Base-by-base conservation (phyloP, 306 rosid genomes). In the Urtica urens region DNA sequence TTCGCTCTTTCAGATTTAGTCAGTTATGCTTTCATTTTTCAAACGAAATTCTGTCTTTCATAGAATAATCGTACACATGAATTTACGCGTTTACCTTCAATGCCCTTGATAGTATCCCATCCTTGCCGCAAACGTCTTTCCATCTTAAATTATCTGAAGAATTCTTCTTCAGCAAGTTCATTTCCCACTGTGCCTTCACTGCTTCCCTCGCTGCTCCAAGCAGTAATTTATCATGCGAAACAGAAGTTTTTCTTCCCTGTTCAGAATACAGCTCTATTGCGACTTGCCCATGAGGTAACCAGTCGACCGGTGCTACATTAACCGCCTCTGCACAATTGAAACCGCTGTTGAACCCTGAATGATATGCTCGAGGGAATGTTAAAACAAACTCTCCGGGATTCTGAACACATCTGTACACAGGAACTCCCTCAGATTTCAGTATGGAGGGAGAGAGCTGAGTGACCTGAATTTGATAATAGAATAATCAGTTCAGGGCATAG, bases 301-400 rank as follows among this genome's bases (percentile, higher is more conserved):
- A 92, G 67, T 92, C 99, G 62, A 85, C 94, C 52, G 96, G 96
- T 64, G 99, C 99, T 14, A 85, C 99, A 59, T 92, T 92, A 60
- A 92, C 99, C 40, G 99, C 99, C 94, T 92, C 99, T 0, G 99
- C 99, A 71, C 94, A 85, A 74, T 90, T 90, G 92, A 90, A 90
- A 65, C 99, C 99, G 23, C 92, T 79, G 72, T 92, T 92, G 77
- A 92, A 92, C 55, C 99, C 99, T 20, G 96, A 67, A 68, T 92
- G 96, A 67, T 92, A 92, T 54, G 99, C 99, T 53, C 99, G 83
- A 71, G 99, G 99, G 72, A 92, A 92, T 35, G 99, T 92, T 69
- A 92, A 69, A 70, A 92, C 83, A 73, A 92, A 92, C 63, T 85
- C 96, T 62, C 99, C 99, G 16, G 94, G 68, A 77, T 85, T 75